Percentiles rank a stretch among this genome's conserved stretches.
Conservation (phyloP, 2,329 filamentous ascomycete genomes). For the Microdochium trichocladiopsis region DNA sequence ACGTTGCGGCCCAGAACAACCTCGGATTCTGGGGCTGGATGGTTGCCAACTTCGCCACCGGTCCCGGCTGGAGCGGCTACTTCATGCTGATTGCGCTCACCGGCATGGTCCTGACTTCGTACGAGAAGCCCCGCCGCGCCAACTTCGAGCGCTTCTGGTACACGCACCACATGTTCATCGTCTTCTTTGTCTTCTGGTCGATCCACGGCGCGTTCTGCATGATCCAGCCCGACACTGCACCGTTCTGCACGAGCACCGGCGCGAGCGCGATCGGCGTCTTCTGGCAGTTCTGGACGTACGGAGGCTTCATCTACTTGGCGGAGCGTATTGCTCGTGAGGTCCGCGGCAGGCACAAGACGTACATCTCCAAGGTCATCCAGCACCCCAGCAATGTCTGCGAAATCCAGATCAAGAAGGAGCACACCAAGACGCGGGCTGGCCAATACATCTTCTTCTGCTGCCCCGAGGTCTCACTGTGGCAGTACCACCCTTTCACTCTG, state of each 20-base stretch:
- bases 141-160: conserved; percentile 92
- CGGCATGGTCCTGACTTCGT: conserved; percentile 70
- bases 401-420: conserved; percentile 87
- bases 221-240: conserved; percentile 77
- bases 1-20: conserved; percentile 66
- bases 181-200: conserved; percentile 91
- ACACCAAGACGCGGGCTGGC: conserved; percentile 73
- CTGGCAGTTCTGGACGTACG: conserved; percentile 87
- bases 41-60: conserved; percentile 68
- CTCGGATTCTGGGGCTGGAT: conserved; percentile 74
- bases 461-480: conserved; percentile 79
- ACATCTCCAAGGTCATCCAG: conserved; percentile 83
- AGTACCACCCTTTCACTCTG: conserved; percentile 82
- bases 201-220: conserved; percentile 85
- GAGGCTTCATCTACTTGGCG: conserved; percentile 72
- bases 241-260: conserved; percentile 66
- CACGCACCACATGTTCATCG: conserved; percentile 78
- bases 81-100: conserved; percentile 75
- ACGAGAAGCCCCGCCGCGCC: conserved; percentile 69
- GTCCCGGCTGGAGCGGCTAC: conserved; percentile 81
- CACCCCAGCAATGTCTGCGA: conserved; percentile 85
- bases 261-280: conserved; percentile 66
- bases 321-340: conserved; percentile 74
- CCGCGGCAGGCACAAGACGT: conserved; percentile 74
- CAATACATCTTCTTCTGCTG: conserved; percentile 90